These are phyloP conservation scores for Rubus idaeus DNA, from an alignment of 306 rosid genomes.

Conservation along the genomic window DNA sequence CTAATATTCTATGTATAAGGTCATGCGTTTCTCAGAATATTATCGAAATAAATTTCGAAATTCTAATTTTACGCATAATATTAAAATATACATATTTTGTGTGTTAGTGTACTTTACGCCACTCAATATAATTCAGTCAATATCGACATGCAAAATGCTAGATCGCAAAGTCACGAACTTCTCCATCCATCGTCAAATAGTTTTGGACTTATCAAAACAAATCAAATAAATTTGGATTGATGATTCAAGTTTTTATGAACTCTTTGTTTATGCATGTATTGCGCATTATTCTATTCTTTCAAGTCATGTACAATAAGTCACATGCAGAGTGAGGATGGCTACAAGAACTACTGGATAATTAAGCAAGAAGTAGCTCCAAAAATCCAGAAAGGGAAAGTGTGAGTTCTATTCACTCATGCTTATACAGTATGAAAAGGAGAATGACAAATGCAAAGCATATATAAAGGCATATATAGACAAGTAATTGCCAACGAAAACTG, in stretches of 20 bases:
- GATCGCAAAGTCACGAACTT: not conserved
- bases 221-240: no score
- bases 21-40: no score
- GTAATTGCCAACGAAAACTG: not conserved
- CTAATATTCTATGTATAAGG: no score
- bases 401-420: conserved; percentile 27
- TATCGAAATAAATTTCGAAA: no score
- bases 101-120: no score
- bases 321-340: not conserved
- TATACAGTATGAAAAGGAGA: conserved; percentile 13
- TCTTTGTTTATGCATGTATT: not conserved
- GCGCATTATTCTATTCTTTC: not conserved
- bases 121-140: no score
- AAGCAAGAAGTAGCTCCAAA: not conserved
- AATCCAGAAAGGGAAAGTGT: not conserved
- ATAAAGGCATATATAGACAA: not conserved
- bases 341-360: not conserved
- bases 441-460: not conserved
- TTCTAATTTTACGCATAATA: no score
- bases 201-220: not conserved
- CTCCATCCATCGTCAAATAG: not conserved
- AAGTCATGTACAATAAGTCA: not conserved
- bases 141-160: not conserved
- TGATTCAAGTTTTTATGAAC: not conserved
- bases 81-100: no score